Evolutionary conservation across 1,284 basidiomycete species (phyloP), one percentile per base, ranked within the genome.

Genomic region (Ganoderma lucidum): DNA sequence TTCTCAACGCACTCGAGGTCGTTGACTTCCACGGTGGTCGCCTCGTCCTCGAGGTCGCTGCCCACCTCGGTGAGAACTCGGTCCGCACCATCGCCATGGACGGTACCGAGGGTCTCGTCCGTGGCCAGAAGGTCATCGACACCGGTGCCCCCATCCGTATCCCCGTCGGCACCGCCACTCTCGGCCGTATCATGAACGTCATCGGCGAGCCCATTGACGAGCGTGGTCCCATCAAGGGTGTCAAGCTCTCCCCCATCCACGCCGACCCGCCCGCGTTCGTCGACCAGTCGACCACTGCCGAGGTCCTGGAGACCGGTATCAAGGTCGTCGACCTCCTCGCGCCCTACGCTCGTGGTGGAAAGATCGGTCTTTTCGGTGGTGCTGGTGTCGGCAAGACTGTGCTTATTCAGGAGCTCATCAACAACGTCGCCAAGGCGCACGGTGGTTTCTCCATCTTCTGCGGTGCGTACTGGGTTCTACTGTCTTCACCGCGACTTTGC

Each of bases 361-460:
- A 99, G 88, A 99, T 99, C 84, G 97, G 97, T 92, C 95, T 99
- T 79, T 98, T 99, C 86, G 97, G 97, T 81, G 97, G 97, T 94
- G 97, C 97, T 81, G 97, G 97, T 94, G 97, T 99, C 88, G 97
- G 97, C 79, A 99, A 99, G 91, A 99, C 97, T 72, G 97, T 99
- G 81, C 88, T 99, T 83, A 99, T 99, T 84, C 95, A 96, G 84
- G 97, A 99, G 84, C 92, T 99, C 80, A 99, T 99, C 88, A 99
- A 99, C 93, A 99, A 99, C 89, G 96, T 99, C 82, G 97, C 97
- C 81, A 99, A 99, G 89, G 97, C 97, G 69, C 97, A 99, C 84
- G 97, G 97, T 96, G 97, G 97, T 96, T 98, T 98, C 94, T 99
- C 97, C 64, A 98, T 99, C 83, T 98, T 99, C 92, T 98, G 97